Percentiles rank a stretch among this genome's conserved stretches.
These are phyloP conservation scores for Macrolepiota fuliginosa DNA, from an alignment of 768 basidiomycete species.

Conservation along the genomic window DNA sequence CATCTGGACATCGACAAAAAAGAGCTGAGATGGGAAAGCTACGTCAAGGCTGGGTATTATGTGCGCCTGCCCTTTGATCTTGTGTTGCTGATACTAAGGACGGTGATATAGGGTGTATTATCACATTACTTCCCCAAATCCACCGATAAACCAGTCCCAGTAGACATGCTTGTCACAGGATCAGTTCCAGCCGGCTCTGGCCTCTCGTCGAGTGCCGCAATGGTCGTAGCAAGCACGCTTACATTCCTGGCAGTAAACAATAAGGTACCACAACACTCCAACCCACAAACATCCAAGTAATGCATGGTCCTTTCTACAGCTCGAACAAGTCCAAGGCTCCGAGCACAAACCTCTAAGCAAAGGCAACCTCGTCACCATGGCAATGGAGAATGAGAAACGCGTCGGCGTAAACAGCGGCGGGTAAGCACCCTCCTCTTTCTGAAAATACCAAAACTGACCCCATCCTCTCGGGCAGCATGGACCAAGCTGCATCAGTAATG, in stretches of 20 bases:
- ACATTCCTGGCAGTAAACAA: conserved; percentile 78
- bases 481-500: conserved; percentile 88
- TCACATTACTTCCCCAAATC: conserved; percentile 50
- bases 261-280: conserved; percentile 35
- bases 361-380: conserved; percentile 72
- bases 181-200: conserved; percentile 87
- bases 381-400: conserved; percentile 82
- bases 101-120: conserved; percentile 57
- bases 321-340: background rate
- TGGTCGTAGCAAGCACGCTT: conserved; percentile 86
- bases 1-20: conserved; percentile 70
- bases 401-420: conserved; percentile 81
- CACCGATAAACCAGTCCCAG: conserved; percentile 43
- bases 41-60: conserved; percentile 84
- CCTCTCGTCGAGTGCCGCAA: conserved; percentile 83
- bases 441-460: background rate
- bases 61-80: conserved; percentile 37
- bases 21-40: conserved; percentile 80
- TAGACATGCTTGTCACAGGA: conserved; percentile 78
- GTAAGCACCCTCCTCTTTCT: conserved; percentile 36
- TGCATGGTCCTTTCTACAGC: background rate
- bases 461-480: conserved; percentile 55
- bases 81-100: background rate
- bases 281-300: background rate
- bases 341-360: conserved; percentile 42